A percentile compares a stretch with the other conserved stretches of the same genome.
Evolutionary conservation across 371 early-diverging fungal species (phyloP).

Genomic region (Capillidium rhysosporum): DNA sequence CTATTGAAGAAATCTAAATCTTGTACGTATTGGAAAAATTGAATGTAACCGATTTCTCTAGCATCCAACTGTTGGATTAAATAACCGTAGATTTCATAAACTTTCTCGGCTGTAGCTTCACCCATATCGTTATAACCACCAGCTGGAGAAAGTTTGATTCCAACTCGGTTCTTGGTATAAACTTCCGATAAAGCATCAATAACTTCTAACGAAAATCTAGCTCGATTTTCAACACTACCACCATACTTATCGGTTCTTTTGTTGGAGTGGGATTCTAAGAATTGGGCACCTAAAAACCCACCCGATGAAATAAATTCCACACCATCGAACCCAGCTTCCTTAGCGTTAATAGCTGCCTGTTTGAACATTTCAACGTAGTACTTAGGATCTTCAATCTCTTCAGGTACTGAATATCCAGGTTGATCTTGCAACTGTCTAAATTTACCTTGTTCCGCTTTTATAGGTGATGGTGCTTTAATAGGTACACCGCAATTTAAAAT

Average conservation of each 20-base stretch:
- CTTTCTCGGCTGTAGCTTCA: slow-evolving; percentile 16
- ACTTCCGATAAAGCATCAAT: slow-evolving; percentile 14
- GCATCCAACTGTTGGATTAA: slow-evolving; percentile 27
- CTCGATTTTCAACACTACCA: slow-evolving; percentile 25
- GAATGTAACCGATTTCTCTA: slow-evolving; percentile 28
- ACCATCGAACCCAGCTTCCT: slow-evolving; percentile 35
- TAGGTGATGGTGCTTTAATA: slow-evolving; percentile 11
- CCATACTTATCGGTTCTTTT: slow-evolving; percentile 38
- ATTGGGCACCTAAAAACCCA: slow-evolving; percentile 36
- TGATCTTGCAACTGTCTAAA: slow-evolving; percentile 14
- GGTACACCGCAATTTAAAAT: neutral
- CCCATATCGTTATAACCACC: slow-evolving; percentile 31
- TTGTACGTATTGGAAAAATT: slow-evolving; percentile 16
- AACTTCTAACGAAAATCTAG: slow-evolving; percentile 20
- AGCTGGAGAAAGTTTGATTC: slow-evolving; percentile 47
- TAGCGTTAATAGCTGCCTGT: slow-evolving; percentile 3
- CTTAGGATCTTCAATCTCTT: slow-evolving; percentile 38
- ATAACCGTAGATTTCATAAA: slow-evolving; percentile 31
- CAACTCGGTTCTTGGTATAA: slow-evolving; percentile 16
- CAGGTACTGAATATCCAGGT: slow-evolving; percentile 8
- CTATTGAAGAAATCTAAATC: slow-evolving; percentile 26
- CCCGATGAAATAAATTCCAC: slow-evolving; percentile 45
- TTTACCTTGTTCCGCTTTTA: slow-evolving; percentile 28
- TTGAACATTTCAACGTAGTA: slow-evolving; percentile 26
- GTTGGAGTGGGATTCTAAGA: slow-evolving; percentile 24